Evolutionary conservation across 805 yeast genomes (phyloP).

Genomic region (Myxozyma geophila): DNA sequence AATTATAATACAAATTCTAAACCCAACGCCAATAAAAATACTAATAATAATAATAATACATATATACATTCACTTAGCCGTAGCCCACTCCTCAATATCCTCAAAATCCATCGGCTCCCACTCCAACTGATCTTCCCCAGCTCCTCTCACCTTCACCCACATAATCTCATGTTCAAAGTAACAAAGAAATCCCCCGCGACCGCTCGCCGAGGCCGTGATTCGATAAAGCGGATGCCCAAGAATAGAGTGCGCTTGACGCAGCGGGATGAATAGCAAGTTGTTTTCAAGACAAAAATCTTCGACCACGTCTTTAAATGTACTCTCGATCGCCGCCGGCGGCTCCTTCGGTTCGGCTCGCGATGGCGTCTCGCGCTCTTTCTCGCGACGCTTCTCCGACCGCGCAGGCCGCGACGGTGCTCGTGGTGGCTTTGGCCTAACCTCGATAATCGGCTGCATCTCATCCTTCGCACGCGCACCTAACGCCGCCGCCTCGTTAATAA

Average conservation of each 20-base stretch:
- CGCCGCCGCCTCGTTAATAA: conserved; percentile 45
- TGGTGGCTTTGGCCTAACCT: background rate
- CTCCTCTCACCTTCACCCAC: conserved; percentile 49
- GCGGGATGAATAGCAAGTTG: conserved; percentile 52
- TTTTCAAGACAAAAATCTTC: conserved; percentile 60
- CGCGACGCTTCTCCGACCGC: conserved; percentile 1
- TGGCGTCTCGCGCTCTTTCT: background rate
- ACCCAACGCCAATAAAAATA: background rate
- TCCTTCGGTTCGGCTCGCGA: conserved; percentile 3
- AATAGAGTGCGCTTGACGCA: conserved; percentile 44
- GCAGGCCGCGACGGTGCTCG: background rate
- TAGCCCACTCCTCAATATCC: conserved; percentile 31
- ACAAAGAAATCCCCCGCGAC: conserved; percentile 47
- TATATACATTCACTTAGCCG: conserved; percentile 2
- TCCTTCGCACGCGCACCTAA: conserved; percentile 34
- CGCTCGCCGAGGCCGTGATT: conserved; percentile 46
- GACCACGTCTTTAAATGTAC: conserved; percentile 67
- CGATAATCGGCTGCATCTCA: conserved; percentile 27
- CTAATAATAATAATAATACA: background rate
- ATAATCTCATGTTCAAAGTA: conserved; percentile 71
- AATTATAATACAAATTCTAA: background rate
- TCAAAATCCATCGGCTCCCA: conserved; percentile 51
- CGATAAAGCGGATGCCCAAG: conserved; percentile 54
- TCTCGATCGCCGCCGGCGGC: conserved; percentile 45
- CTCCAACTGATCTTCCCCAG: conserved; percentile 36